Evolutionary conservation across 257 asterid genomes (phyloP), one percentile per base, ranked within the genome.

Genomic region (Prunella vulgaris): DNA sequence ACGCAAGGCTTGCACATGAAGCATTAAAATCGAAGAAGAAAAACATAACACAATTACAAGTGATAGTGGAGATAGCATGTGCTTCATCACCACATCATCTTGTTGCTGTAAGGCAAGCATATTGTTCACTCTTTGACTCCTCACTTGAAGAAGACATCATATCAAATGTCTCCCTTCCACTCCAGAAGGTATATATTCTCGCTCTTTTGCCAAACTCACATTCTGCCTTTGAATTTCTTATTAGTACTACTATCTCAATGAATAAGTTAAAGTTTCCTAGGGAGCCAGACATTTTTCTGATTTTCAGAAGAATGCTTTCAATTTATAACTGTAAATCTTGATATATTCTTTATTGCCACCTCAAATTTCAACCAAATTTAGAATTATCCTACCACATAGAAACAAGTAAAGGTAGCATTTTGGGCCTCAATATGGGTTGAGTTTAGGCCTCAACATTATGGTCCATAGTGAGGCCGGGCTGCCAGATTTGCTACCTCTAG

Each of bases 141-240:
- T 84, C 97, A 5, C 87, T 92, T 35, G 95, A 89, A 76, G 97
- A 89, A 79, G 95, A 91, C 69, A 89, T 91, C 65, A 51, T 78
- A 54, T 64, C 84, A 2, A 80, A 78, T 49, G 83, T 84, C 69
- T 30, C 95, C 32, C 81, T 61, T 72, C 93, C 95, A 32, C 65
- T 85, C 24, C 93, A 66, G 68, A 92, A 85, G 96, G 97, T 88
- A 79, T 73, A 17, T 17, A 4, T 7, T 10, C 3, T 21, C 25
- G 25, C 3, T 20, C 20, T 30, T 28, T 17, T 2, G 8, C 44
- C 56, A 6, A 22, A 22, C 24, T 25, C 32, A 5, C 53, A 52
- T 17, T 51, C 57, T 18, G 4, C 15, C 25, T 32, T 20, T 32
- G 17, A 27, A 17, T 10, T 66, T 66, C 44, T 64, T 18, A 40